Percentiles rank a stretch among this genome's conserved stretches.
Evolutionary conservation across 1,284 basidiomycete species (phyloP).

Genomic region (Ustilago sp.): DNA sequence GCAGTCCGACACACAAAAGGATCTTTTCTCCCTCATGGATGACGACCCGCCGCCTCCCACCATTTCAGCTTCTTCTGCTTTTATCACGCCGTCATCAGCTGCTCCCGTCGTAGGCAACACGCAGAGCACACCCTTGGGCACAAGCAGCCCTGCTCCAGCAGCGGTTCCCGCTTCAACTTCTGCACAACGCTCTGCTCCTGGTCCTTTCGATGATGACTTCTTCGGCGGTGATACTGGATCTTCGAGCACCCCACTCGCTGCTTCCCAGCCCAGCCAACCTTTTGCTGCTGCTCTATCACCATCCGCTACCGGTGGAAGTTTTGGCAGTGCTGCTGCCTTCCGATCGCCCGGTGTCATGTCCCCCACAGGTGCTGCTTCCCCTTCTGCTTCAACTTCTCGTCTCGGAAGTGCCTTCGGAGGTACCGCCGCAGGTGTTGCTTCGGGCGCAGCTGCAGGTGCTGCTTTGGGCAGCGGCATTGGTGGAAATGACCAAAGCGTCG

Average conservation of each 20-base stretch:
- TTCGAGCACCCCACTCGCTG: slow-evolving; percentile 25
- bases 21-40: slow-evolving; percentile 74
- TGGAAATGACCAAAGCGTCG: slow-evolving; percentile 41
- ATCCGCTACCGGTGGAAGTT: slow-evolving; percentile 52
- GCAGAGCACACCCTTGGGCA: slow-evolving; percentile 27
- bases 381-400: slow-evolving; percentile 35
- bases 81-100: slow-evolving; percentile 49
- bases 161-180: slow-evolving; percentile 69
- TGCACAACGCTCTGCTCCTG: slow-evolving; percentile 33
- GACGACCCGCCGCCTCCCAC: slow-evolving; percentile 73
- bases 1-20: slow-evolving; percentile 68
- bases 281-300: slow-evolving; percentile 48
- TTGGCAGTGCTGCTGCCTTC: slow-evolving; percentile 35
- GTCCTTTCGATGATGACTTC: slow-evolving; percentile 64
- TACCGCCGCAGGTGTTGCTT: slow-evolving; percentile 21
- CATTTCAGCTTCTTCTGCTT: slow-evolving; percentile 60
- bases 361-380: slow-evolving; percentile 26
- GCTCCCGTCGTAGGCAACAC: slow-evolving; percentile 34
- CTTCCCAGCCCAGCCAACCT: slow-evolving; percentile 23
- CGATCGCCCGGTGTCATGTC: slow-evolving; percentile 37
- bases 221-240: slow-evolving; percentile 32
- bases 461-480: slow-evolving; percentile 15
- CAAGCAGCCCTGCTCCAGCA: slow-evolving; percentile 69
- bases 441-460: slow-evolving; percentile 24
- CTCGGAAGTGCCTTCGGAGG: slow-evolving; percentile 39